Base-by-base conservation (phyloP, 202 grass and related monocot genomes). In the Carex arenaria region DNA sequence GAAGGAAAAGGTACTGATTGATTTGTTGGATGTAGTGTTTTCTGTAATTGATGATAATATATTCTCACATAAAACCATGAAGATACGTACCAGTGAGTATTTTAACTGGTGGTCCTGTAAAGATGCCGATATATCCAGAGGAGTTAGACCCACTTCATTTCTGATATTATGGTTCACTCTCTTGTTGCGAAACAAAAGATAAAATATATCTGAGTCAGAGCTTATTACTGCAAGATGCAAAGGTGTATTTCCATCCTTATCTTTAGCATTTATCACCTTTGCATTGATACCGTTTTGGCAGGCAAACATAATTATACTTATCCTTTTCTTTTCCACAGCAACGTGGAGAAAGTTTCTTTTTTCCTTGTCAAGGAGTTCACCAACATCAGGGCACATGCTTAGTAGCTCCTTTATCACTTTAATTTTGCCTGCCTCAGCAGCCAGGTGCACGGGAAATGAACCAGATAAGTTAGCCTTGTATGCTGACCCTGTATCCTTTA, bases 391-490 rank as follows among this genome's bases (percentile, higher is more conserved):
- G 11, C 83, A 82, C 1, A 4, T 45, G 0, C 23, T 7, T 10
- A 87, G 38, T 11, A 90, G 17, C 74, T 80, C 4, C 0, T 17
- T 19, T 15, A 90, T 83, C 0, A 83, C 30, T 36, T n/a, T 40
- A 10, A 80, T 32, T 9, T 15, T 64, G 34, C 49, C 53, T 5
- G 34, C 14, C 1, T 55, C 47, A 18, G 77, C 90, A 6, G 82
- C 85, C 7, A 82, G 73, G 18, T 90, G 89, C 20, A 90, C 85
- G 0, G 89, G 89, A 53, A 88, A 90, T 9, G 78, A 74, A 18
- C 86, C 86, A 18, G 36, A 12, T 1, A 0, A 26, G 31, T 90
- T 84, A 0, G 20, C 14, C 11, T 40, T 72, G 31, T 90, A 90
- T 0, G 40, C 81, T 5, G 68, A 13, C 0, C 34, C 60, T 0